Percentiles rank a stretch among this genome's conserved stretches.
phyloP scores from a whole-genome alignment of 352 stramenopile species.

The Phytophthora megakarya region DNA sequence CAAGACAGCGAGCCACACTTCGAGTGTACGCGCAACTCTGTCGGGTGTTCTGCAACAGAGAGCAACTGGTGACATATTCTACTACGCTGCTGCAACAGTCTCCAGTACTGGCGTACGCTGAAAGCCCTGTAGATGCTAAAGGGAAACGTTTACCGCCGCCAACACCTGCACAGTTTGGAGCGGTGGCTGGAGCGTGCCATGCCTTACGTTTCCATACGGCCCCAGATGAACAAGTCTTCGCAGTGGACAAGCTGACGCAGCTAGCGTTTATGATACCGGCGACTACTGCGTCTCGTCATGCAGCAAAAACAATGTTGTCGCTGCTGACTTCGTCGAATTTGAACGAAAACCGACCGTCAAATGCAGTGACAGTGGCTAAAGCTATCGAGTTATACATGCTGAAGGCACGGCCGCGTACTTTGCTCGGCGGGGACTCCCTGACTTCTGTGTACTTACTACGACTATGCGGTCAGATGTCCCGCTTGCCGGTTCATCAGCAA shows the following conservation, averaged over 20 bases:
- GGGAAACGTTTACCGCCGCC: constrained; percentile 48
- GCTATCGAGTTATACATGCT: constrained; percentile 61
- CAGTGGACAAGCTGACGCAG: constrained; percentile 59
- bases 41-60: constrained; percentile 49
- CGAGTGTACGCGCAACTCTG: constrained; percentile 71
- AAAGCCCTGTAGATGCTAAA: constrained; percentile 41
- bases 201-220: constrained; percentile 58
- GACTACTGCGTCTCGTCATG: constrained; percentile 57
- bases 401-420: constrained; percentile 46
- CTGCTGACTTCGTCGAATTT: constrained; percentile 46
- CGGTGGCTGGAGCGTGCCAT: constrained; percentile 58
- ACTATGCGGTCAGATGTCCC: constrained; percentile 62
- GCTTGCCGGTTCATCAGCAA: constrained; percentile 40
- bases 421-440: constrained; percentile 56
- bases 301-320: constrained; percentile 53
- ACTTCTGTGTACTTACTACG: constrained; percentile 71
- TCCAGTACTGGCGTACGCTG: constrained; percentile 37
- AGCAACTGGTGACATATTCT: constrained; percentile 48
- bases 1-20: constrained; percentile 55
- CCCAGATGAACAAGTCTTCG: constrained; percentile 28
- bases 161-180: constrained; percentile 48
- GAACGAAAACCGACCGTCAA: constrained; percentile 28
- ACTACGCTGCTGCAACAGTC: constrained; percentile 58
- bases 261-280: constrained; percentile 54
- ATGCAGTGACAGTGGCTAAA: constrained; percentile 33